Base-by-base conservation (phyloP, 345 rosid genomes). In the Gynandropsis gynandra region DNA sequence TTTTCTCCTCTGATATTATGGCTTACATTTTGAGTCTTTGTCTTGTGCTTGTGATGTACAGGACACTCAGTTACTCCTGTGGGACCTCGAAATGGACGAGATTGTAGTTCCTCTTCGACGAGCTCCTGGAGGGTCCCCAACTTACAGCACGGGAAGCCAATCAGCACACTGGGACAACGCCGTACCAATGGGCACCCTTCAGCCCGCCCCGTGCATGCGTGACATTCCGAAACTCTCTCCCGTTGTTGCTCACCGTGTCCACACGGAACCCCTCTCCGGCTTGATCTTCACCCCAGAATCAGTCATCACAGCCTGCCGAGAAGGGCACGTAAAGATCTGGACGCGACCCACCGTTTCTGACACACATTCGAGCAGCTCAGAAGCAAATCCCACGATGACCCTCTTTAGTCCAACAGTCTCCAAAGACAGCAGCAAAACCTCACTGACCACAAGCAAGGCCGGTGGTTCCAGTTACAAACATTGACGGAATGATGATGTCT, bases 41-140 rank as follows among this genome's bases (percentile, higher is more conserved):
- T 39, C 18, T 38, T 39, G 43, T 65, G 36, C 9, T 40, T 37
- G 36, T 33, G 14, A 31, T 31, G 43, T 39, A 33, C 88, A 93
- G 97, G 99, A 93, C 54, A 89, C 99, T 4, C 96, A 81, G 58
- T 76, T 93, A 72, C 82, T 93, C 55, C 74, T 93, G 51, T 93
- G 99, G 99, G 99, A 93, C 72, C 75, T 93, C 40, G 95, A 93
- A 77, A 70, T 81, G 92, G 99, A 93, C 16, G 99, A 93, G 72
- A 93, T 93, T 37, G 96, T 93, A 27, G 97, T 89, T 72, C 99
- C 99, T 46, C 64, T 85, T 21, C 84, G 97, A 16, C 75, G 97
- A 61, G 61, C 80, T 34, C 83, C 95, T 52, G 99, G 96, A 61
- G 99, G 97, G 36, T 93, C 99, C 15, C 99, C 97, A 5, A 85